A percentile compares a stretch with the other conserved stretches of the same genome.
phyloP scores from a whole-genome alignment of 2,329 filamentous ascomycete genomes.

The Botrytis sinoallii region DNA sequence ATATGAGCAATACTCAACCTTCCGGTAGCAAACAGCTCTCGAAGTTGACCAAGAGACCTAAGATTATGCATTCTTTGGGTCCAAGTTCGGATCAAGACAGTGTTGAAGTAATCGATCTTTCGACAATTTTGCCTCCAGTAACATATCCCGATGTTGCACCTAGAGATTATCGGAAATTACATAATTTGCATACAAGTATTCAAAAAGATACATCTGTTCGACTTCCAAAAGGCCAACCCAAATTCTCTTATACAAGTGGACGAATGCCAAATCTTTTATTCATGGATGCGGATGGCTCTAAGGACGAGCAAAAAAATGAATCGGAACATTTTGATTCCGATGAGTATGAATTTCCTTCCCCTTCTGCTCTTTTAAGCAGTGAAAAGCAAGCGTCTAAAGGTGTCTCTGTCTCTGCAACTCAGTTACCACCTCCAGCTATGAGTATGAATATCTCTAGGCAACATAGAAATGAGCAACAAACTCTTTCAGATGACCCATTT shows the following conservation, averaged over 20 bases:
- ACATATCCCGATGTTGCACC: constrained; percentile 29
- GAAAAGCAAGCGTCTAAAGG: background rate
- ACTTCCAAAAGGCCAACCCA: constrained; percentile 32
- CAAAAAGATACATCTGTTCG: constrained; percentile 29
- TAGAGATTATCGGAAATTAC: constrained; percentile 33
- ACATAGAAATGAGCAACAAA: background rate
- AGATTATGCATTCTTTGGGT: background rate
- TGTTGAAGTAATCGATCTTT: constrained; percentile 36
- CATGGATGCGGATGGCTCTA: constrained; percentile 10
- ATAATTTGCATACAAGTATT: constrained; percentile 35
- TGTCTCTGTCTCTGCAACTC: background rate
- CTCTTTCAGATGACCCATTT: background rate
- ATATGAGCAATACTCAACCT: background rate
- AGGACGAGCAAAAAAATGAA: constrained; percentile 8
- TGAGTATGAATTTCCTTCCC: constrained; percentile 40
- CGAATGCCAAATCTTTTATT: constrained; percentile 29
- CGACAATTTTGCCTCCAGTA: constrained; percentile 21
- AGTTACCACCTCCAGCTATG: constrained; percentile 1
- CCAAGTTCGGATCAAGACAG: constrained; percentile 13
- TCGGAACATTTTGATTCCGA: constrained; percentile 22
- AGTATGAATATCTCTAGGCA: constrained; percentile 2
- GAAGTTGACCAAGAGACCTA: background rate
- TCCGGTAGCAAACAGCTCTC: background rate
- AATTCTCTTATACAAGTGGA: constrained; percentile 31
- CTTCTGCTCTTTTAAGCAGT: constrained; percentile 35